These are phyloP conservation scores for Lentinus polychrous DNA, from an alignment of 1,284 basidiomycete genomes.

Conservation along the genomic window DNA sequence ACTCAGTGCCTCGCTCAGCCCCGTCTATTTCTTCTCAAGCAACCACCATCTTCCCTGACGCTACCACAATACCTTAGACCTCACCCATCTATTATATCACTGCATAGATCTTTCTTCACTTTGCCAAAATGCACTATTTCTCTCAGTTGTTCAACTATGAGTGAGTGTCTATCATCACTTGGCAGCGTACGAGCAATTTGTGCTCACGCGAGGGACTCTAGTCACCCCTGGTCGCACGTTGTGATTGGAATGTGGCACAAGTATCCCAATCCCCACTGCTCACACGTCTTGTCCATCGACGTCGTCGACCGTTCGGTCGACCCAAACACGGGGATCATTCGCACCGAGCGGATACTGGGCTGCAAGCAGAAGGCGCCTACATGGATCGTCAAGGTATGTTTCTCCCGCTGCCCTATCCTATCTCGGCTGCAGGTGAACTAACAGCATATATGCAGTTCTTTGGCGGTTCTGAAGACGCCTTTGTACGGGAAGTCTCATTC, in stretches of 20 bases:
- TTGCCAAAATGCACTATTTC: constrained; percentile 61
- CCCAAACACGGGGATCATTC: constrained; percentile 77
- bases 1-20: constrained; percentile 1
- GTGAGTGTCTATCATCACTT: constrained; percentile 33
- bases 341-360: constrained; percentile 80
- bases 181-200: constrained; percentile 8
- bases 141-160: constrained; percentile 69
- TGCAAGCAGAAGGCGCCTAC: constrained; percentile 80
- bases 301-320: constrained; percentile 82
- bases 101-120: constrained; percentile 1
- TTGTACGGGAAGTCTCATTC: constrained; percentile 90
- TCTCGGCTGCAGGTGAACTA: constrained; percentile 3
- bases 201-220: constrained; percentile 27
- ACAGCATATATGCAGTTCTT: constrained; percentile 50
- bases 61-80: constrained; percentile 8
- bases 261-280: constrained; percentile 91
- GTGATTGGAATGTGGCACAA: constrained; percentile 90
- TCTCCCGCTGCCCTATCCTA: constrained; percentile 1
- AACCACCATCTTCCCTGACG: constrained; percentile 5
- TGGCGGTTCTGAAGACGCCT: constrained; percentile 88
- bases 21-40: constrained; percentile 8
- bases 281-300: constrained; percentile 89
- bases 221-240: constrained; percentile 83
- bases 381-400: constrained; percentile 79
- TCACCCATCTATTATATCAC: constrained; percentile 8